phyloP scores from a whole-genome alignment of 441 rosid species.

The Gossypium schwendimanii region DNA sequence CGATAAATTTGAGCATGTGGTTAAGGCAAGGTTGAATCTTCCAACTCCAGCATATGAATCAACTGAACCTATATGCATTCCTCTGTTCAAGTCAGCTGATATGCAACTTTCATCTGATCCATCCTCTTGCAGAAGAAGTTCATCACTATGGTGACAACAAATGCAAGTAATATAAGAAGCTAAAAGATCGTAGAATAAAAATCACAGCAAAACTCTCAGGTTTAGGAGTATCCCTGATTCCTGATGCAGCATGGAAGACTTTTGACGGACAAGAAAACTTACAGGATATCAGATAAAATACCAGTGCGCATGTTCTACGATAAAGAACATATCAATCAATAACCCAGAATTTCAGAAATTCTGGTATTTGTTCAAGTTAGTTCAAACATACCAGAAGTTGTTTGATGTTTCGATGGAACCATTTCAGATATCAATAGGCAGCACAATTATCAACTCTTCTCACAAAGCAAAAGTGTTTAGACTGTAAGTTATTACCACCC shows the following conservation, averaged over 20 bases:
- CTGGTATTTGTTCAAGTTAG: neutral
- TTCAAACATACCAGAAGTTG: neutral
- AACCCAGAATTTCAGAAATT: neutral
- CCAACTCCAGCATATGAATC: constrained; percentile 41
- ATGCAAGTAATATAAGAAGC: constrained; percentile 10
- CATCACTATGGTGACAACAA: constrained; percentile 58
- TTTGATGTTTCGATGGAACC: neutral
- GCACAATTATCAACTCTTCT: neutral
- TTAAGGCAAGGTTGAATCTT: constrained; percentile 35
- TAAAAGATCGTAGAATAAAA: constrained; percentile 2
- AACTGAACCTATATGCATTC: constrained; percentile 60
- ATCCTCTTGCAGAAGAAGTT: constrained; percentile 88
- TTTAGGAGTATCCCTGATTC: constrained; percentile 1
- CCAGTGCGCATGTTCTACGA: neutral
- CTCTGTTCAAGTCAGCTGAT: constrained; percentile 59
- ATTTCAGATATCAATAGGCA: neutral
- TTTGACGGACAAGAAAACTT: neutral
- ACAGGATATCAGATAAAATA: neutral
- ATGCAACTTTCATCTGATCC: constrained; percentile 48
- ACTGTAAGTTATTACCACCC: constrained; percentile 1
- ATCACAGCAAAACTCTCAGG: neutral
- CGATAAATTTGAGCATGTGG: constrained; percentile 41
- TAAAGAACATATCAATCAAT: neutral
- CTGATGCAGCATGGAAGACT: neutral
- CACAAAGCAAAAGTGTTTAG: neutral